Evolutionary conservation across 306 rosid genomes (phyloP).

Genomic region (Dryas alaskensis): DNA sequence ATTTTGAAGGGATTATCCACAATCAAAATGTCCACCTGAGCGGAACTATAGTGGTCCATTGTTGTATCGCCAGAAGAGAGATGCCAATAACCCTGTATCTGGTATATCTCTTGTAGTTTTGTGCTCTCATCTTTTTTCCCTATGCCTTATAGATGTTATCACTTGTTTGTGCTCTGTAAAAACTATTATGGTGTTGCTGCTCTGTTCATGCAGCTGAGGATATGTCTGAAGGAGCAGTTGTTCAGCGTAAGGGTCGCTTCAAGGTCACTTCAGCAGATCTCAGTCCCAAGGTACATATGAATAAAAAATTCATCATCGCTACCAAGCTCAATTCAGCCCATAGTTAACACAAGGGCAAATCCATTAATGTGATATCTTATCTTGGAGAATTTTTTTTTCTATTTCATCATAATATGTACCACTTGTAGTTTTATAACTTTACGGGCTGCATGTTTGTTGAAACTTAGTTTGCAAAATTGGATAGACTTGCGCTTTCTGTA

Average conservation of each 20-base stretch:
- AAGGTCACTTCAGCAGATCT: conserved; percentile 79
- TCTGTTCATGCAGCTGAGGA: conserved; percentile 60
- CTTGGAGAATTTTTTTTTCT: background rate
- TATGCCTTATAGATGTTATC: background rate
- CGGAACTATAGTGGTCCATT: conserved; percentile 79
- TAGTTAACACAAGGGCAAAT: background rate
- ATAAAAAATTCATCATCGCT: conserved; percentile 5
- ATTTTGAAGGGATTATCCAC: conserved; percentile 73
- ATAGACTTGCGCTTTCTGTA: background rate
- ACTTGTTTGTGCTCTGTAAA: background rate
- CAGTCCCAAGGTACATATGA: conserved; percentile 69
- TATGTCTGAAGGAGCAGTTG: conserved; percentile 83
- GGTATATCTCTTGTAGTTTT: conserved; percentile 46
- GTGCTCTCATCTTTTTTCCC: conserved; percentile 11
- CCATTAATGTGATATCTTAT: background rate
- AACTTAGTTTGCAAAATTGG: background rate
- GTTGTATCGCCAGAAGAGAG: conserved; percentile 72
- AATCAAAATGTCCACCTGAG: conserved; percentile 54
- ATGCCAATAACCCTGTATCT: conserved; percentile 51
- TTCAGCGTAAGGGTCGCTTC: conserved; percentile 86
- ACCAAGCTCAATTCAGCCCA: background rate
- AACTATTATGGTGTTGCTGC: conserved; percentile 8
- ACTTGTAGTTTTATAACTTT: background rate
- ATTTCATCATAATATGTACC: background rate
- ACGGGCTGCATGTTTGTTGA: background rate